Percentiles rank a stretch among this genome's conserved stretches.
phyloP scores from a whole-genome alignment of 129 eudicot species.

The Chrysanthemum seticuspe region DNA sequence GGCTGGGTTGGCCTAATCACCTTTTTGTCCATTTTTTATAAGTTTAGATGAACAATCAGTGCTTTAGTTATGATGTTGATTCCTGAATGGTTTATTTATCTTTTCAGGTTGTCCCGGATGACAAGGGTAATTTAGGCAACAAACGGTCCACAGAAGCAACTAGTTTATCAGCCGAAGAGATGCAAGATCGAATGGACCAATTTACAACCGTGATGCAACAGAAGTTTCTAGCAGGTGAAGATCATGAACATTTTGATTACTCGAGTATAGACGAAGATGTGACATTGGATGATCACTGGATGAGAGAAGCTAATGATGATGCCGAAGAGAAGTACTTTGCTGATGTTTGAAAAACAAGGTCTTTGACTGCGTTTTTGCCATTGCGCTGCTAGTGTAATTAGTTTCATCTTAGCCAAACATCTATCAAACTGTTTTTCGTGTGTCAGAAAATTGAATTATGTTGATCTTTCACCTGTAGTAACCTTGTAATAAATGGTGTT shows the following conservation, averaged over 20 bases:
- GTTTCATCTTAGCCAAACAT: neutral
- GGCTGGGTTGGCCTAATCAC: too few species aligned
- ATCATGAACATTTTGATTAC: conserved; percentile 74
- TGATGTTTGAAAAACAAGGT: conserved; percentile 49
- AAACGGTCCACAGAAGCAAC: conserved; percentile 30
- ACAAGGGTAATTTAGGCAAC: conserved; percentile 15
- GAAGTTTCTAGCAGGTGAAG: conserved; percentile 90
- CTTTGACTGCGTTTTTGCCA: neutral
- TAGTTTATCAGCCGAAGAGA: conserved; percentile 56
- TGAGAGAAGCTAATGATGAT: conserved; percentile 80
- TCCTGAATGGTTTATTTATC: conserved; percentile 8
- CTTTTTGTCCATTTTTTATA: too few species aligned
- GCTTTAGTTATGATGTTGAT: too few species aligned
- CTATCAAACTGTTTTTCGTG: too few species aligned
- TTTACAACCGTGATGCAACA: conserved; percentile 77
- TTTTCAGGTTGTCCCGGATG: conserved; percentile 20
- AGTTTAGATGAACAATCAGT: too few species aligned
- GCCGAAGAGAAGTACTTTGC: conserved; percentile 93
- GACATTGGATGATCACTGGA: conserved; percentile 94
- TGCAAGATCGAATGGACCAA: conserved; percentile 83
- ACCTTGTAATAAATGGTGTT: too few species aligned
- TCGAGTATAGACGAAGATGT: conserved; percentile 79
- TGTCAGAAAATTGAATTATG: too few species aligned
- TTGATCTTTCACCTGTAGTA: too few species aligned
- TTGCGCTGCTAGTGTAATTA: conserved; percentile 3